Evolutionary conservation across 495 filamentous ascomycete species (phyloP).

Genomic region (Xylaria castorea): DNA sequence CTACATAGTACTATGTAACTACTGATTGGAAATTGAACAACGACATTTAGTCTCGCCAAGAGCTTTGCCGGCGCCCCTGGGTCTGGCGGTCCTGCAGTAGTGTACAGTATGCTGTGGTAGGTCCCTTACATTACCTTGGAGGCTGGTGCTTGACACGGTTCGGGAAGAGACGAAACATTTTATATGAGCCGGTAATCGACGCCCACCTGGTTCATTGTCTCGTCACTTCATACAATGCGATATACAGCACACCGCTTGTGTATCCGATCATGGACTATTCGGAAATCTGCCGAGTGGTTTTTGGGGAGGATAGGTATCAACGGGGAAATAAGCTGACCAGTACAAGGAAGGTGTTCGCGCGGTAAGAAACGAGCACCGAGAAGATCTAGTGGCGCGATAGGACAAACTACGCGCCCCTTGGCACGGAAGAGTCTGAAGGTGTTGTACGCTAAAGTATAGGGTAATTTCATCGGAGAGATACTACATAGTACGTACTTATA

Average conservation of each 20-base stretch:
- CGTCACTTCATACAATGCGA: neutral
- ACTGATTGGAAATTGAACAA: neutral
- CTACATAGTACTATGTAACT: too few relatives aligned
- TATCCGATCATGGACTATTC: neutral
- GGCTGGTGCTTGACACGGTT: neutral
- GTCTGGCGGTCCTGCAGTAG: slow-evolving; percentile 14
- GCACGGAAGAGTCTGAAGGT: neutral
- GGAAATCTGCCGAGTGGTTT: slow-evolving; percentile 5
- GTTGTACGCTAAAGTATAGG: slow-evolving; percentile 3
- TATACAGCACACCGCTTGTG: neutral
- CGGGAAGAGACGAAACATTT: slow-evolving; percentile 18
- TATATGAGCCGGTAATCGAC: slow-evolving; percentile 12
- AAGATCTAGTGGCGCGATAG: neutral
- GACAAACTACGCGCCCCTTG: neutral
- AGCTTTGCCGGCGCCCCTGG: neutral
- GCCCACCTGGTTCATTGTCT: neutral
- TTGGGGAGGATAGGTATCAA: neutral
- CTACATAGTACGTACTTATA: too few relatives aligned
- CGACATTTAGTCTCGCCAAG: slow-evolving; percentile 1
- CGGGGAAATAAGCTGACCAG: neutral
- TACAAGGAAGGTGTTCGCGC: neutral
- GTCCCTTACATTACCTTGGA: neutral
- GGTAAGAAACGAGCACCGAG: slow-evolving; percentile 1
- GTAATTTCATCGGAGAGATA: neutral
- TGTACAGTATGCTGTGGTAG: slow-evolving; percentile 6